phyloP scores from a whole-genome alignment of 352 stramenopile species.

The Phytophthora fragariaefolia region DNA sequence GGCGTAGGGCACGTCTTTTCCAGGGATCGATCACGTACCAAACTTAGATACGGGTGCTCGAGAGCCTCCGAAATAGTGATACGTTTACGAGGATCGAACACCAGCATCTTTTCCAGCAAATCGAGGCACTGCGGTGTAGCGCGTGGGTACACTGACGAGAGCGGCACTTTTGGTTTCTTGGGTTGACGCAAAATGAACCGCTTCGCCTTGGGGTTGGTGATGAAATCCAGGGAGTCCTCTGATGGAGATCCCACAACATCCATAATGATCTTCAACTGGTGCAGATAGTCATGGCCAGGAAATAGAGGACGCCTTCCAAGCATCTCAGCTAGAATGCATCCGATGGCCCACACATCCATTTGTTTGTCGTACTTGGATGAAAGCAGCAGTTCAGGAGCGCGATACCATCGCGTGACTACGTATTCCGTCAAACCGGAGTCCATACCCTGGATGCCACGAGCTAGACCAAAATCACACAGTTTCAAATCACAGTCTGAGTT shows the following conservation, averaged over 20 bases:
- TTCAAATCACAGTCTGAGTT: slow-evolving; percentile 87
- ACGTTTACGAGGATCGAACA: slow-evolving; percentile 92
- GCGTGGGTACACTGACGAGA: slow-evolving; percentile 87
- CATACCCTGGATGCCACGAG: slow-evolving; percentile 73
- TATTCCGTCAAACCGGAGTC: slow-evolving; percentile 91
- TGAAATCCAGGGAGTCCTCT: slow-evolving; percentile 86
- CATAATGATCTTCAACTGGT: slow-evolving; percentile 93
- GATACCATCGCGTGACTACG: slow-evolving; percentile 93
- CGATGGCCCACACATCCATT: slow-evolving; percentile 90
- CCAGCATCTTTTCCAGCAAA: slow-evolving; percentile 93
- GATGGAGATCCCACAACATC: slow-evolving; percentile 84
- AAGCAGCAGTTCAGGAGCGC: slow-evolving; percentile 91
- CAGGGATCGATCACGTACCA: slow-evolving; percentile 74
- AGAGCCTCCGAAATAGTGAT: slow-evolving; percentile 85
- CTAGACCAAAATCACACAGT: slow-evolving; percentile 82
- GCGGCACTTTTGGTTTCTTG: slow-evolving; percentile 85
- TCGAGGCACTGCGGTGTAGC: slow-evolving; percentile 86
- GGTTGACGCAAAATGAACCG: slow-evolving; percentile 88
- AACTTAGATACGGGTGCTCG: slow-evolving; percentile 78
- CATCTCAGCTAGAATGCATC: slow-evolving; percentile 90
- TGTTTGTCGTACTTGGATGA: slow-evolving; percentile 92
- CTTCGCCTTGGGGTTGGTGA: slow-evolving; percentile 91
- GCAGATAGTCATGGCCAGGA: slow-evolving; percentile 86
- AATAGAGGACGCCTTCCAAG: slow-evolving; percentile 85
- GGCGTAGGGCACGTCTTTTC: slow-evolving; percentile 81